Conservation (phyloP, 2,329 filamentous ascomycete species). For the Fusarium nurragi region DNA sequence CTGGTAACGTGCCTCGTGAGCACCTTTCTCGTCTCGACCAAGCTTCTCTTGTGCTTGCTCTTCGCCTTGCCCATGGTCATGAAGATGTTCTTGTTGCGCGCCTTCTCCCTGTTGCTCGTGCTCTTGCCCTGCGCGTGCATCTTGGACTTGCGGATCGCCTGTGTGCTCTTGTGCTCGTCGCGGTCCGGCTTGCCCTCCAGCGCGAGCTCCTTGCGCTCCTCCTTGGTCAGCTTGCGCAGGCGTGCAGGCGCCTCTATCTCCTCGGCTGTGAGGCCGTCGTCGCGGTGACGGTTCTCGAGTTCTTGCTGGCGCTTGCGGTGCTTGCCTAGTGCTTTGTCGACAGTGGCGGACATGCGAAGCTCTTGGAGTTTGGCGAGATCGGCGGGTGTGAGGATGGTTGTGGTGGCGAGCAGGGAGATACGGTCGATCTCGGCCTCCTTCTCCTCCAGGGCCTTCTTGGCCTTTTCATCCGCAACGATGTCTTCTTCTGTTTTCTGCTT, state of each 20-base stretch:
- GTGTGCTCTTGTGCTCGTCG: slow-evolving; percentile 84
- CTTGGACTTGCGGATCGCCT: slow-evolving; percentile 84
- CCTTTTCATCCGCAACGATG: slow-evolving; percentile 53
- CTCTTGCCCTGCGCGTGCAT: slow-evolving; percentile 92
- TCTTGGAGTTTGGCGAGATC: slow-evolving; percentile 95
- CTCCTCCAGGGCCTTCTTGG: slow-evolving; percentile 47
- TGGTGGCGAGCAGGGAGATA: slow-evolving; percentile 84
- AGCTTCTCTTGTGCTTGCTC: slow-evolving; percentile 92
- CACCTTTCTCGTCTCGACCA: slow-evolving; percentile 84
- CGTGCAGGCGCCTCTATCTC: slow-evolving; percentile 89
- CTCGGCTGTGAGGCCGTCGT: slow-evolving; percentile 89
- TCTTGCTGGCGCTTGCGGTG: slow-evolving; percentile 60
- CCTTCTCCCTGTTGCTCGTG: slow-evolving; percentile 97
- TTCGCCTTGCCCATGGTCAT: slow-evolving; percentile 98
- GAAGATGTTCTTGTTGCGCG: slow-evolving; percentile 96
- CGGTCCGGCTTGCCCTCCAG: slow-evolving; percentile 82
- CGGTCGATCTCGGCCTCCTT: slow-evolving; percentile 58
- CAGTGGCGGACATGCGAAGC: slow-evolving; percentile 76
- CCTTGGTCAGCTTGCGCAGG: slow-evolving; percentile 85
- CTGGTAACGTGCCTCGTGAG: slow-evolving; percentile 84
- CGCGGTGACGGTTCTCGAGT: slow-evolving; percentile 70
- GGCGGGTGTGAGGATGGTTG: slow-evolving; percentile 91
- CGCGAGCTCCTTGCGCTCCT: slow-evolving; percentile 85
- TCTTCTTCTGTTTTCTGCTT: slow-evolving; percentile 51
- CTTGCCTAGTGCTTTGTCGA: slow-evolving; percentile 69